A percentile compares a stretch with the other conserved stretches of the same genome.
Evolutionary conservation across 2,329 filamentous ascomycete species (phyloP).

Genomic region (Arachnomyces sp.): DNA sequence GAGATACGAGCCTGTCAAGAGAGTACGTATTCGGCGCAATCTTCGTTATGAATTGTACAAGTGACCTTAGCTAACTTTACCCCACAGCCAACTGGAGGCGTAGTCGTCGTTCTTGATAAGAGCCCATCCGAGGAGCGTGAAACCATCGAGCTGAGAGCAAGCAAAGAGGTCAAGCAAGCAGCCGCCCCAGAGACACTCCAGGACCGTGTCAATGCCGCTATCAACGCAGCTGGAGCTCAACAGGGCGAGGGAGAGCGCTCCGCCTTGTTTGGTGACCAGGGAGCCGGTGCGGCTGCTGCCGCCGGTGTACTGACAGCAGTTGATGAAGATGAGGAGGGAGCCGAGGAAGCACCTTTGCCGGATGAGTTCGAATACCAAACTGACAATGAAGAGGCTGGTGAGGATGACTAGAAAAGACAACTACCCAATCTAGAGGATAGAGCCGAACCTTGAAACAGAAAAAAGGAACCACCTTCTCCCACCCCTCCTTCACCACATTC

Average conservation of each 20-base stretch:
- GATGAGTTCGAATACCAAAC: constrained; percentile 41
- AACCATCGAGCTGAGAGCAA: constrained; percentile 84
- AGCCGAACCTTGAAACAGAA: too few relatives aligned
- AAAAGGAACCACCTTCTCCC: too few relatives aligned
- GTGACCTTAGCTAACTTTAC: constrained; percentile 32
- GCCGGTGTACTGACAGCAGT: constrained; percentile 77
- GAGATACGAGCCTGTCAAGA: constrained; percentile 86
- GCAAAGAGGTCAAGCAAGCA: constrained; percentile 52
- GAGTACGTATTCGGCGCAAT: constrained; percentile 51
- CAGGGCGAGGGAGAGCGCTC: constrained; percentile 18
- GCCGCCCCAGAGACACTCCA: constrained; percentile 40
- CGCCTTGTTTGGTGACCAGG: constrained; percentile 5
- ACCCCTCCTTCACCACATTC: too few relatives aligned
- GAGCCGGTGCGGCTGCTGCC: constrained; percentile 57
- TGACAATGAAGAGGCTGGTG: constrained; percentile 27
- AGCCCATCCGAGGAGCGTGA: constrained; percentile 69
- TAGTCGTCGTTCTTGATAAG: constrained; percentile 82
- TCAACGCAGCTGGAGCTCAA: constrained; percentile 25
- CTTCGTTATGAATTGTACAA: background rate
- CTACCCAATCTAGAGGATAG: constrained; percentile 1
- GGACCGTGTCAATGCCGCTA: constrained; percentile 36
- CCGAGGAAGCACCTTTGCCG: constrained; percentile 41
- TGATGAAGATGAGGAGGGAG: constrained; percentile 58
- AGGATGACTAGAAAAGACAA: constrained; percentile 11
- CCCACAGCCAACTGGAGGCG: constrained; percentile 76